These are phyloP conservation scores for Erodium texanum DNA, from an alignment of 441 rosid species.

Conservation along the genomic window DNA sequence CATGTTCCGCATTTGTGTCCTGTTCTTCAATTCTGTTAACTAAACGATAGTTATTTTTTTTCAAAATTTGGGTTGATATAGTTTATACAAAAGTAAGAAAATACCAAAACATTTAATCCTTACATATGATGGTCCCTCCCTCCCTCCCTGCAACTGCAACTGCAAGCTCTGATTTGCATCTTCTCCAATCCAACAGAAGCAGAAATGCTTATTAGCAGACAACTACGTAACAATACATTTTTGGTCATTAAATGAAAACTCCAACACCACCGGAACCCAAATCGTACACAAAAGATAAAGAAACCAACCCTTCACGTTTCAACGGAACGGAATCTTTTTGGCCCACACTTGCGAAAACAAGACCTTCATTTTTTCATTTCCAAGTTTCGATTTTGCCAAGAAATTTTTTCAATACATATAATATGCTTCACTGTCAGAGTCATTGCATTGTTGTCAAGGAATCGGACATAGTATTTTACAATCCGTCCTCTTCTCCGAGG, in stretches of 20 bases:
- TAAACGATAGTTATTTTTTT: too few species aligned
- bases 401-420: slow-evolving; percentile 29
- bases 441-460: slow-evolving; percentile 23
- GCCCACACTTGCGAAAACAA: background rate
- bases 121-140: too few species aligned
- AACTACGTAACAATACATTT: background rate
- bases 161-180: too few species aligned
- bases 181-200: too few species aligned
- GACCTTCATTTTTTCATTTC: background rate
- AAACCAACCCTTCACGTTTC: background rate
- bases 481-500: too few species aligned
- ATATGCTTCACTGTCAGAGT: slow-evolving; percentile 34
- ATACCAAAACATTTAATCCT: too few species aligned
- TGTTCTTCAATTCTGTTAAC: too few species aligned
- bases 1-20: too few species aligned
- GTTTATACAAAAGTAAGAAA: too few species aligned
- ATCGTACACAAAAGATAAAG: background rate
- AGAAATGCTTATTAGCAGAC: background rate
- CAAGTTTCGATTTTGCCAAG: slow-evolving; percentile 7
- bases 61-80: too few species aligned
- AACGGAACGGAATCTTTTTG: slow-evolving; percentile 5
- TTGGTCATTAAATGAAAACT: background rate
- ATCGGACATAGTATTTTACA: slow-evolving; percentile 16
- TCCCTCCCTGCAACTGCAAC: too few species aligned
- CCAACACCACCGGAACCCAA: background rate